Conservation (phyloP, 1,284 basidiomycete genomes). For the Microbotryomycetes sp. region DNA sequence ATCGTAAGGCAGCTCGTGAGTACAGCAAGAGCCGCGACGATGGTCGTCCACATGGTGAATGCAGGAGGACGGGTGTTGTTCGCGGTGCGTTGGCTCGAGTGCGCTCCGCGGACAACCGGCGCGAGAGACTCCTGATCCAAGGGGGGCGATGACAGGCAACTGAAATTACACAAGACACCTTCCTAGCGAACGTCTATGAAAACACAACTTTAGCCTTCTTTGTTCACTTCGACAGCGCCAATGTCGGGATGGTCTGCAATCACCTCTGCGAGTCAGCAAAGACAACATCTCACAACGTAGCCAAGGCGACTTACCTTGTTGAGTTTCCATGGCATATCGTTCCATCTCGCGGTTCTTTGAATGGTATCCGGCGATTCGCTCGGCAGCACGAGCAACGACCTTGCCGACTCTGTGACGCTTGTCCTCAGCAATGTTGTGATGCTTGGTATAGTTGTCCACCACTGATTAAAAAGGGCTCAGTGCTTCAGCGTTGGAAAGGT, state of each 20-base stretch:
- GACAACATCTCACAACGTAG: background rate
- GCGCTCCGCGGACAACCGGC: no score
- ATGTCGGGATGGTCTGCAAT: constrained; percentile 23
- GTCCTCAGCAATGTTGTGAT: constrained; percentile 18
- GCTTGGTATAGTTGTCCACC: constrained; percentile 16
- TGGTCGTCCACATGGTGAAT: background rate
- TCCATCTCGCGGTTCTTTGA: constrained; percentile 41
- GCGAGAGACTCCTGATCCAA: no score
- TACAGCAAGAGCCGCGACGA: background rate
- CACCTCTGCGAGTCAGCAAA: background rate
- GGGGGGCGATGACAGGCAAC: no score
- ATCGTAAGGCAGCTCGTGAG: background rate
- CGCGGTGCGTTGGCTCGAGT: no score
- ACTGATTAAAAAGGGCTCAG: constrained; percentile 32
- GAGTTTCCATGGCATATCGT: constrained; percentile 41
- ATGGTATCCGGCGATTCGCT: constrained; percentile 41
- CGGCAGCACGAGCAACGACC: constrained; percentile 40
- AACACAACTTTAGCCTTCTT: no score
- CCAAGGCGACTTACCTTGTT: constrained; percentile 5
- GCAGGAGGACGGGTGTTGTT: no score
- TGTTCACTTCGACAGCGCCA: constrained; percentile 10
- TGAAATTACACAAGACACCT: no score
- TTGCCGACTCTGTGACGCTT: constrained; percentile 24
- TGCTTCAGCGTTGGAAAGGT: no score
- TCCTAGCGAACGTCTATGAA: no score